A percentile compares a stretch with the other conserved stretches of the same genome.
Evolutionary conservation across 371 early-diverging fungal genomes (phyloP).

Genomic region (Rhizopus microsporus): DNA sequence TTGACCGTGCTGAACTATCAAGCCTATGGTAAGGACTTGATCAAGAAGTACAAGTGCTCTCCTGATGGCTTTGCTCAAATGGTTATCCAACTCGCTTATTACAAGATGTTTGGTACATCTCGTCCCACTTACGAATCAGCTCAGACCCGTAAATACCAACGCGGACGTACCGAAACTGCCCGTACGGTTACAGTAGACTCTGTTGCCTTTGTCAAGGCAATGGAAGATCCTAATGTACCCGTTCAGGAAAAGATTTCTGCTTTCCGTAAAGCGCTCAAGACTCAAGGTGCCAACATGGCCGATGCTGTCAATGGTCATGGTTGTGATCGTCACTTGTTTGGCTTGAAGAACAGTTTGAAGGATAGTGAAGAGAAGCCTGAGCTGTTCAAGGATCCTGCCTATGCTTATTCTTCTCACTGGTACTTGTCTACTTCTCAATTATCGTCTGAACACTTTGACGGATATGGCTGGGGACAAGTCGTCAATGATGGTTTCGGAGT

Average conservation of each 20-base stretch:
- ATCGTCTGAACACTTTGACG: slow-evolving; percentile 84
- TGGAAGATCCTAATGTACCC: slow-evolving; percentile 70
- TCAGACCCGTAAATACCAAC: slow-evolving; percentile 87
- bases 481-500: slow-evolving; percentile 93
- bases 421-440: slow-evolving; percentile 92
- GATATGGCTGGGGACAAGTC: slow-evolving; percentile 97
- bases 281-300: slow-evolving; percentile 83
- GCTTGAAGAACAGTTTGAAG: slow-evolving; percentile 55
- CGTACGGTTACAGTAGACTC: slow-evolving; percentile 82
- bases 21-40: slow-evolving; percentile 88
- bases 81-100: slow-evolving; percentile 95
- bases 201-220: slow-evolving; percentile 83
- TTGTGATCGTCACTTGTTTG: slow-evolving; percentile 92
- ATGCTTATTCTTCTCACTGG: slow-evolving; percentile 85
- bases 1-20: slow-evolving; percentile 78
- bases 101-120: slow-evolving; percentile 78
- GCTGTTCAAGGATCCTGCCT: slow-evolving; percentile 85
- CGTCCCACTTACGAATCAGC: slow-evolving; percentile 93
- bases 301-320: slow-evolving; percentile 82
- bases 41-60: slow-evolving; percentile 84
- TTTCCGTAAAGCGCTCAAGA: slow-evolving; percentile 70
- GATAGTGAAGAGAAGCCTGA: slow-evolving; percentile 78
- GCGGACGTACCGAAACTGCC: slow-evolving; percentile 95
- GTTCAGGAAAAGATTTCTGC: slow-evolving; percentile 64
- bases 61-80: slow-evolving; percentile 96